Conservation (phyloP, 345 rosid species). For the Lenwebbia sp. region DNA sequence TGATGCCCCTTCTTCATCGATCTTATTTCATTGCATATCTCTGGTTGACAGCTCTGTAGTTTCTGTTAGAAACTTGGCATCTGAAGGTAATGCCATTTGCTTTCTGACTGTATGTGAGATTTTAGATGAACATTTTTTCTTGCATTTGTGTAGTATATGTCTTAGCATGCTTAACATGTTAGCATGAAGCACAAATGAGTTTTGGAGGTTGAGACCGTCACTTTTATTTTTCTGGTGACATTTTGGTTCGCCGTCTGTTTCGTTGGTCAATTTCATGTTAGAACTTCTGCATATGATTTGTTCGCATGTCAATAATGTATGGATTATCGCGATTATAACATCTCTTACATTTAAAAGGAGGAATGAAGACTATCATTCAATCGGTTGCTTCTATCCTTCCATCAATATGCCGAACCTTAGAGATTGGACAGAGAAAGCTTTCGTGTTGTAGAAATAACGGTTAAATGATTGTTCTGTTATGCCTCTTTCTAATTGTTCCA, state of each 20-base stretch:
- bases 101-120: background rate
- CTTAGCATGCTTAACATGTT: background rate
- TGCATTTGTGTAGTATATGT: background rate
- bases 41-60: background rate
- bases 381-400: background rate
- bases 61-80: background rate
- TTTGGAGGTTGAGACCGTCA: background rate
- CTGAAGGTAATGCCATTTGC: background rate
- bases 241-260: background rate
- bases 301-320: background rate
- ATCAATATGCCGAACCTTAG: background rate
- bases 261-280: background rate
- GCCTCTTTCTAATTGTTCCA: background rate
- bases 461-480: background rate
- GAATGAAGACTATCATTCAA: background rate
- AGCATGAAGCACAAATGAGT: background rate
- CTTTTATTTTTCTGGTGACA: background rate
- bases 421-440: background rate
- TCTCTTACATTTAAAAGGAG: background rate
- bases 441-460: background rate
- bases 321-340: background rate
- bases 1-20: background rate
- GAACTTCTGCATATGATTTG: background rate
- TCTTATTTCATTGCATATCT: background rate
- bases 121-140: background rate